Conservation (phyloP, 2,329 filamentous ascomycete species). For the Talaromyces pinophilus region DNA sequence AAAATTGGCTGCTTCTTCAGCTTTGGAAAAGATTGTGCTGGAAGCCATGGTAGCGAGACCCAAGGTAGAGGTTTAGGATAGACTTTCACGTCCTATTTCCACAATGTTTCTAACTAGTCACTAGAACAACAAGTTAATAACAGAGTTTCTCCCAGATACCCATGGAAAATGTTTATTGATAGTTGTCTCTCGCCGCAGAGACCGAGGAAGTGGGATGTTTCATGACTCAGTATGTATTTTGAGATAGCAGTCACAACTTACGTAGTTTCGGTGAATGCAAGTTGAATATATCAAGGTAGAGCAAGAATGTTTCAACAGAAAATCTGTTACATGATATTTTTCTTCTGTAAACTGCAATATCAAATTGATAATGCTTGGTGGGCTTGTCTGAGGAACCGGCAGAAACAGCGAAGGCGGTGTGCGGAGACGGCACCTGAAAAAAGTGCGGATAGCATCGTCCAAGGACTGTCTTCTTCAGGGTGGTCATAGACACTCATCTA, state of each 20-base stretch:
- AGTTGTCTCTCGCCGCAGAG: background rate
- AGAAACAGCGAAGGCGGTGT: slow-evolving; percentile 19
- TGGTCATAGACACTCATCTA: slow-evolving; percentile 21
- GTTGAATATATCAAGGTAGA: background rate
- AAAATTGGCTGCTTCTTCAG: slow-evolving; percentile 53
- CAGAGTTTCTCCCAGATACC: background rate
- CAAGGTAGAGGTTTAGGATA: slow-evolving; percentile 16
- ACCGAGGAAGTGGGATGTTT: background rate
- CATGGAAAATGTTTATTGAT: background rate
- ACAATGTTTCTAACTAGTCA: background rate
- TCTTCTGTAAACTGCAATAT: background rate
- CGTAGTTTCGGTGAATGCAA: background rate
- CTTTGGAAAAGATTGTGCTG: slow-evolving; percentile 32
- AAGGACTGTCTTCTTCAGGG: background rate
- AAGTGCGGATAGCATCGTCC: slow-evolving; percentile 15
- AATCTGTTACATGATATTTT: background rate
- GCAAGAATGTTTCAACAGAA: background rate
- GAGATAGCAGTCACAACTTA: background rate
- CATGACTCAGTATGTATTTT: background rate
- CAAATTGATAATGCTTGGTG: slow-evolving; percentile 15
- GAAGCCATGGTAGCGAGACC: slow-evolving; percentile 17
- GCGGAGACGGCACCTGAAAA: slow-evolving; percentile 15
- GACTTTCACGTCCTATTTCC: background rate
- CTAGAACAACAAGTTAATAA: background rate
- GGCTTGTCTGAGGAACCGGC: slow-evolving; percentile 10